Percentiles rank a stretch among this genome's conserved stretches.
These are phyloP conservation scores for Solanum tacnaense DNA, from an alignment of 257 asterid species.

Conservation along the genomic window DNA sequence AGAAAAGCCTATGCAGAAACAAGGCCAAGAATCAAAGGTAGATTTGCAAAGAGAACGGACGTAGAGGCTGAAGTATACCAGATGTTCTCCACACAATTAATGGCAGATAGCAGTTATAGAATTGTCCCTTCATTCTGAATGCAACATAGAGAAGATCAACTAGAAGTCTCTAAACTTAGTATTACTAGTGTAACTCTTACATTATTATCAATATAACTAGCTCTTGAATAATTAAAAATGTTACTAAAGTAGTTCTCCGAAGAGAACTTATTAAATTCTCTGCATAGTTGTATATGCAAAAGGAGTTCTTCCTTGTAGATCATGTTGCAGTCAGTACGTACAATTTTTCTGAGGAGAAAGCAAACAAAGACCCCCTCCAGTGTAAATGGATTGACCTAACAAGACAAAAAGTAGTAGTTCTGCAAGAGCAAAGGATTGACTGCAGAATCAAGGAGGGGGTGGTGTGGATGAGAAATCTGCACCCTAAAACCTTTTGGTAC, in stretches of 20 bases:
- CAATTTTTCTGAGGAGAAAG: background rate
- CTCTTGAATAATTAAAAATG: background rate
- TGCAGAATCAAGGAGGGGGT: background rate
- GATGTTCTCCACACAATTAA: constrained; percentile 29
- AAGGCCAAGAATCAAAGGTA: constrained; percentile 75
- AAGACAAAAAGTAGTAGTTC: background rate
- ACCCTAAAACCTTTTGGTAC: background rate
- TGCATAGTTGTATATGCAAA: background rate
- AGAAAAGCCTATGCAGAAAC: constrained; percentile 85
- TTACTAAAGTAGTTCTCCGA: background rate
- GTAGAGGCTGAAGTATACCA: constrained; percentile 34
- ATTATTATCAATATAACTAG: background rate
- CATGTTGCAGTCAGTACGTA: background rate
- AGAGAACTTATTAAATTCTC: background rate
- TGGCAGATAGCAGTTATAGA: constrained; percentile 39
- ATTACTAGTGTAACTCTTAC: background rate
- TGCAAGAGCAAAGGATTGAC: background rate
- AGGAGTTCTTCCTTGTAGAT: background rate
- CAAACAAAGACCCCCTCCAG: background rate
- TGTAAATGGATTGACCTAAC: background rate
- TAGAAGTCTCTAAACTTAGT: background rate
- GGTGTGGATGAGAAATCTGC: background rate
- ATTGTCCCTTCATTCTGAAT: constrained; percentile 47
- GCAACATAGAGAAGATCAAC: background rate
- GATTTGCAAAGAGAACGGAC: constrained; percentile 62